These are phyloP conservation scores for Podaxis rugospora DNA, from an alignment of 768 basidiomycete species.

Conservation along the genomic window DNA sequence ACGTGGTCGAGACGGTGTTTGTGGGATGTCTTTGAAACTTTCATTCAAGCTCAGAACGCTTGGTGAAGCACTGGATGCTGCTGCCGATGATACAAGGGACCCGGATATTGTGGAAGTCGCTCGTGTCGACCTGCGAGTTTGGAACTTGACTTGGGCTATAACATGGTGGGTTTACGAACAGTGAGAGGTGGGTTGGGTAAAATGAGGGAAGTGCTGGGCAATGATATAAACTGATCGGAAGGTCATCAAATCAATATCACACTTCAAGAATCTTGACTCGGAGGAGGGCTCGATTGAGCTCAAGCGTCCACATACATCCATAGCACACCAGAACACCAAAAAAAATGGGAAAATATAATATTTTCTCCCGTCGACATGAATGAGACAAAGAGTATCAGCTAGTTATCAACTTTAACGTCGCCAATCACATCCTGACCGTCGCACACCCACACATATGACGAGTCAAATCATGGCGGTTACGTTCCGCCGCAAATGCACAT, in stretches of 20 bases:
- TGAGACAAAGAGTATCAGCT: too few species aligned
- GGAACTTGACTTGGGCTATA: neutral
- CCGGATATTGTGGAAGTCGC: neutral
- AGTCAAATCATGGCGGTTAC: too few species aligned
- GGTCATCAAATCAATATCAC: neutral
- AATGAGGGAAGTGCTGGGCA: neutral
- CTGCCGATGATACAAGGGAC: neutral
- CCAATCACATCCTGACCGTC: too few species aligned
- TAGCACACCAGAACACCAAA: too few species aligned
- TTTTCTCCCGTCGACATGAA: too few species aligned
- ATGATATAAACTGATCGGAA: neutral
- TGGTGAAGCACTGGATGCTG: neutral
- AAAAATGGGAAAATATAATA: too few species aligned
- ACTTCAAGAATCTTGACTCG: too few species aligned
- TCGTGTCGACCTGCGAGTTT: constrained; percentile 2
- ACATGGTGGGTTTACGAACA: neutral
- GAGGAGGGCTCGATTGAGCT: too few species aligned
- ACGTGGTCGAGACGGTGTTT: neutral
- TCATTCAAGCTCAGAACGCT: neutral
- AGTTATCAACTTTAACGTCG: too few species aligned
- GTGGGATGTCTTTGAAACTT: neutral
- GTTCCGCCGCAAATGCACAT: too few species aligned
- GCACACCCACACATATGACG: too few species aligned
- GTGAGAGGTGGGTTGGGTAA: neutral
- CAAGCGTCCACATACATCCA: too few species aligned